Conservation (phyloP, 83 land plant genomes). For the Diphasiastrum complanatum region DNA sequence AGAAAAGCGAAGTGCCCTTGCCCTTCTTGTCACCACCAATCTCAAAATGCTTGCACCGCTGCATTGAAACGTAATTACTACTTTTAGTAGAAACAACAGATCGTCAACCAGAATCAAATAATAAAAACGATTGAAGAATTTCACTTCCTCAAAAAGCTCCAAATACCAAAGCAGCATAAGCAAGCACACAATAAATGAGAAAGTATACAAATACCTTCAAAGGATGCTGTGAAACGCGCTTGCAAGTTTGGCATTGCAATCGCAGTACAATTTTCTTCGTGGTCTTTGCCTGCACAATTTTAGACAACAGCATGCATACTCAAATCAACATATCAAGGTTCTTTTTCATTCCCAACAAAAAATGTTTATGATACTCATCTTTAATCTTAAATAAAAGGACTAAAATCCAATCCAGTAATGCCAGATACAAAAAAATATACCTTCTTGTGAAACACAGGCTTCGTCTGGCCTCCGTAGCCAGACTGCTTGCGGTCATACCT, state of each 20-base stretch:
- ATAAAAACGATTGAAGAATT: no score
- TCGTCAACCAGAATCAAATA: neutral
- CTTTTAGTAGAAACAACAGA: neutral
- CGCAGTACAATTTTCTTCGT: slow-evolving; percentile 73
- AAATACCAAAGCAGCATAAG: neutral
- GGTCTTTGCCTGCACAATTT: slow-evolving; percentile 76
- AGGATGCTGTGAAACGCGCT: slow-evolving; percentile 64
- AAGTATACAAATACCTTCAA: slow-evolving; percentile 39
- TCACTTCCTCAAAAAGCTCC: neutral
- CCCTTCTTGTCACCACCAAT: slow-evolving; percentile 80
- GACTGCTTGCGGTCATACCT: slow-evolving; percentile 79
- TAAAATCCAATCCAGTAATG: no score
- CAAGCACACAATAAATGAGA: neutral
- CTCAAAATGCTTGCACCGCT: slow-evolving; percentile 79
- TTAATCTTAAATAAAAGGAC: no score
- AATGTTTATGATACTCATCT: no score
- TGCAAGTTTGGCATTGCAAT: slow-evolving; percentile 74
- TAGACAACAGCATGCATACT: no score
- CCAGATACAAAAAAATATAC: no score
- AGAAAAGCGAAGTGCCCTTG: slow-evolving; percentile 64
- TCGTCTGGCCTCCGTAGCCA: slow-evolving; percentile 78
- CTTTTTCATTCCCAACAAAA: no score
- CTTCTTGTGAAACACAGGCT: slow-evolving; percentile 84
- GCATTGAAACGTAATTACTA: slow-evolving; percentile 13
- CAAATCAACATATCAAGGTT: no score